phyloP scores from a whole-genome alignment of 2,329 filamentous ascomycete species.

The Aspergillus pseudoglaucus region DNA sequence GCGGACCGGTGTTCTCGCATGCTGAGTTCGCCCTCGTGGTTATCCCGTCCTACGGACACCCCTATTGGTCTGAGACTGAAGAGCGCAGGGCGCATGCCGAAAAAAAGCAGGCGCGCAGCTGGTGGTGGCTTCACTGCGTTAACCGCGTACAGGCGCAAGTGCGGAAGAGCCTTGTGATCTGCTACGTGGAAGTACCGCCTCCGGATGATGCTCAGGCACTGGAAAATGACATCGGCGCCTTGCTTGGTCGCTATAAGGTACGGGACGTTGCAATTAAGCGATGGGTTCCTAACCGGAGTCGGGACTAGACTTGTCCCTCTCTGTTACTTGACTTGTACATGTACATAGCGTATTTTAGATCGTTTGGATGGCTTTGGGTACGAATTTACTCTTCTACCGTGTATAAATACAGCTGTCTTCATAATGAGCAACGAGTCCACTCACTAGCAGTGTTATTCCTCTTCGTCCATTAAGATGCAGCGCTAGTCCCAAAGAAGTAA shows the following conservation, averaged over 20 bases:
- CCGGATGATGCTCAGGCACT: constrained; percentile 39
- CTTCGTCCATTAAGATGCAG: not conserved
- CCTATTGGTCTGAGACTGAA: constrained; percentile 58
- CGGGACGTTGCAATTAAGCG: constrained; percentile 74
- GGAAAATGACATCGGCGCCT: constrained; percentile 52
- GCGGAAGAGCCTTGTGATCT: constrained; percentile 79
- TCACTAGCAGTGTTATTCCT: not conserved
- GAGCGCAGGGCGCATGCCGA: constrained; percentile 48
- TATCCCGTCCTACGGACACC: constrained; percentile 70
- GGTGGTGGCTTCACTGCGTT: constrained; percentile 66
- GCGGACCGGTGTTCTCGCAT: constrained; percentile 88
- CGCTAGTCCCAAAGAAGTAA: constrained; percentile 15
- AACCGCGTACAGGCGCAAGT: constrained; percentile 87
- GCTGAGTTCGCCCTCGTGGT: constrained; percentile 87
- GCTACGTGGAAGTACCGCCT: constrained; percentile 84
- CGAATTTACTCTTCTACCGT: not conserved
- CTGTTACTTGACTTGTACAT: not conserved
- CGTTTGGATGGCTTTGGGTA: not conserved
- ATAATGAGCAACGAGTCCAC: not conserved
- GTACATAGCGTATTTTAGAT: not conserved
- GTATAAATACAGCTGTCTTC: not conserved
- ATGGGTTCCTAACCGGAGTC: constrained; percentile 76
- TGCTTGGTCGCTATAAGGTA: constrained; percentile 66
- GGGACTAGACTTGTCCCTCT: constrained; percentile 41
- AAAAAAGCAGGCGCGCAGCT: constrained; percentile 36